Percentiles rank a stretch among this genome's conserved stretches.
Conservation (phyloP, 1,139 yeast genomes). For the Suhomyces bolitotheri region DNA sequence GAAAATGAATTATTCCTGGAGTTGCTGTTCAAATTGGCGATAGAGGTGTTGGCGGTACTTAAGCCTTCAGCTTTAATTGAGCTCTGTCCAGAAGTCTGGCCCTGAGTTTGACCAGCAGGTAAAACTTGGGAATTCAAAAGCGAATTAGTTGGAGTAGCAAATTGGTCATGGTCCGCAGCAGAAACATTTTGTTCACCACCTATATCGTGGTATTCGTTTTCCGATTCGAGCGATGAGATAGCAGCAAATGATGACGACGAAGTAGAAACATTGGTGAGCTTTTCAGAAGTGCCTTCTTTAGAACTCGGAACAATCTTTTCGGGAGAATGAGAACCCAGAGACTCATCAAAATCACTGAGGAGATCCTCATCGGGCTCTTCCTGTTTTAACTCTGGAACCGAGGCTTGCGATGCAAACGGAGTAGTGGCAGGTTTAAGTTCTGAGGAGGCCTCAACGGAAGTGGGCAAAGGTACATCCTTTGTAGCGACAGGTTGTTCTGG, state of each 20-base stretch:
- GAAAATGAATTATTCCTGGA: slow-evolving; percentile 12
- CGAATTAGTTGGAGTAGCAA: slow-evolving; percentile 28
- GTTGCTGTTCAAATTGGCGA: slow-evolving; percentile 10
- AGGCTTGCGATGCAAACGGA: neutral
- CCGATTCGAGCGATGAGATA: slow-evolving; percentile 32
- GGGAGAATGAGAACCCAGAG: slow-evolving; percentile 1
- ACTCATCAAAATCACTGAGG: slow-evolving; percentile 11
- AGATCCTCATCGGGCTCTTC: slow-evolving; percentile 7
- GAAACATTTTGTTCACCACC: slow-evolving; percentile 15
- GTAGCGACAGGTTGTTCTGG: neutral
- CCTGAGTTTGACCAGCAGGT: slow-evolving; percentile 9
- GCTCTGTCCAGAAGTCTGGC: too few species aligned
- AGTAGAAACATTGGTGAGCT: slow-evolving; percentile 30
- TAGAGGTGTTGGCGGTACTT: slow-evolving; percentile 4
- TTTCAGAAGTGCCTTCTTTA: neutral
- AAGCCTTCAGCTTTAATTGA: slow-evolving; percentile 1
- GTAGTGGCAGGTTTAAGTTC: neutral
- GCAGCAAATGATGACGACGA: slow-evolving; percentile 45
- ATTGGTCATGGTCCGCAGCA: slow-evolving; percentile 12
- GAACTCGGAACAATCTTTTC: slow-evolving; percentile 2
- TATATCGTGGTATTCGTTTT: slow-evolving; percentile 17
- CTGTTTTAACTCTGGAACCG: neutral
- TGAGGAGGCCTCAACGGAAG: neutral
- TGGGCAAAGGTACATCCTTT: neutral
- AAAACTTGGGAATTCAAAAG: slow-evolving; percentile 20